phyloP scores from a whole-genome alignment of 805 yeast species.

The Schizosaccharomyces lindneri region DNA sequence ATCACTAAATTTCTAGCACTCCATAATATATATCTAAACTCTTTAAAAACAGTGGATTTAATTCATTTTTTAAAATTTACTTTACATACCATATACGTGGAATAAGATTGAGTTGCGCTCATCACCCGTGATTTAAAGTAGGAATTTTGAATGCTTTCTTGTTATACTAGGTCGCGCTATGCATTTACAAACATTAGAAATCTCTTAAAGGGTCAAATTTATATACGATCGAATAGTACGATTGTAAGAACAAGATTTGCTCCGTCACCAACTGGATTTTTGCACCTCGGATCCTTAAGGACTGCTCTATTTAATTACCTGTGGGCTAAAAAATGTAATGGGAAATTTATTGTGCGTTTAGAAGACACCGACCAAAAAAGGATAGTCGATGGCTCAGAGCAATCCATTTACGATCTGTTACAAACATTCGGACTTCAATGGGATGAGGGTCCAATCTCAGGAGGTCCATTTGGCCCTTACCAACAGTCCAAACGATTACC shows the following conservation, averaged over 20 bases:
- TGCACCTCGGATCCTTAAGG: conserved; percentile 82
- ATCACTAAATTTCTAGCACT: no score
- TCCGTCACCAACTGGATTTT: conserved; percentile 88
- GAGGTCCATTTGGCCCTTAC: conserved; percentile 44
- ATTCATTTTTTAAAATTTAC: no score
- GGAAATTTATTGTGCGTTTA: conserved; percentile 54
- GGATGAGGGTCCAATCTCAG: conserved; percentile 35
- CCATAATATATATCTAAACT: no score
- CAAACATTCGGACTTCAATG: conserved; percentile 49
- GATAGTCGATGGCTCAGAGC: conserved; percentile 58
- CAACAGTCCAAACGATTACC: conserved; percentile 57
- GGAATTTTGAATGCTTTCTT: no score
- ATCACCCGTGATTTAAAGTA: no score
- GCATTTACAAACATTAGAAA: no score
- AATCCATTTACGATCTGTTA: conserved; percentile 48
- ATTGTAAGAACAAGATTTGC: conserved; percentile 68
- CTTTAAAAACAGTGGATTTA: no score
- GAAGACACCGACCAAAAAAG: conserved; percentile 77
- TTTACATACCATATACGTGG: no score
- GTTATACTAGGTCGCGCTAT: no score
- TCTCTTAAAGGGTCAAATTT: no score
- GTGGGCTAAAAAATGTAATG: conserved; percentile 53
- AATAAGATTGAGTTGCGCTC: no score
- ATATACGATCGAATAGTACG: neutral
- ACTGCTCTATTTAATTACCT: conserved; percentile 81